phyloP scores from a whole-genome alignment of 345 rosid genomes.

The Camelina laxa region DNA sequence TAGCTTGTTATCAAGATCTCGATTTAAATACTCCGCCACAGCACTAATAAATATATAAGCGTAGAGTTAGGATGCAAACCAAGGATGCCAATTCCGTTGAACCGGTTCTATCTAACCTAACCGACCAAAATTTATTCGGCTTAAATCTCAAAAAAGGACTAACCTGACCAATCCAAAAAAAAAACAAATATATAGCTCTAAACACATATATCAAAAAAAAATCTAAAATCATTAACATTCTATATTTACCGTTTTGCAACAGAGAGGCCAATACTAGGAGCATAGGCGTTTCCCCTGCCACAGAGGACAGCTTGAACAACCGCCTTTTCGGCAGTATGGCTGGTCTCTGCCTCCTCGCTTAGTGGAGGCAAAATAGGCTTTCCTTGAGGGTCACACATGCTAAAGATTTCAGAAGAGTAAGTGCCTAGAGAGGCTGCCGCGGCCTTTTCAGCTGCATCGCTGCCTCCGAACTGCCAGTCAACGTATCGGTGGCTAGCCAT shows the following conservation, averaged over 20 bases:
- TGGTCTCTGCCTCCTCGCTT: conserved; percentile 55
- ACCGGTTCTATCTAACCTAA: background rate
- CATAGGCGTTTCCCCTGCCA: conserved; percentile 52
- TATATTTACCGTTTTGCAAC: conserved; percentile 53
- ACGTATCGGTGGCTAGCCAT: conserved; percentile 7
- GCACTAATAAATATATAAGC: conserved; percentile 41
- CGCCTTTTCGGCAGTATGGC: conserved; percentile 62
- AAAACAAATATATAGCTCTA: no score
- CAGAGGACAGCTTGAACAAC: conserved; percentile 52
- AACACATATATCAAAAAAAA: no score
- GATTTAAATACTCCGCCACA: conserved; percentile 49
- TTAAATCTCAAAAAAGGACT: no score
- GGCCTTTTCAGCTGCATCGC: conserved; percentile 34
- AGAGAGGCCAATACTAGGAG: conserved; percentile 52
- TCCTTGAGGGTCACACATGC: conserved; percentile 41
- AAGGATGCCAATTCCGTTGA: background rate
- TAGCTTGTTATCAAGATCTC: conserved; percentile 49
- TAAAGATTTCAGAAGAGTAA: conserved; percentile 36
- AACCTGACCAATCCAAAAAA: no score
- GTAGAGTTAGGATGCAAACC: background rate
- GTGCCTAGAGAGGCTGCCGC: conserved; percentile 42
- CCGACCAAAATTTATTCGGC: background rate
- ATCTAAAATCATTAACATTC: background rate
- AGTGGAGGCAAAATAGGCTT: conserved; percentile 51
- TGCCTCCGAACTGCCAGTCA: conserved; percentile 43